These are phyloP conservation scores for Dicorynia guianensis DNA, from an alignment of 306 rosid species.

Conservation along the genomic window DNA sequence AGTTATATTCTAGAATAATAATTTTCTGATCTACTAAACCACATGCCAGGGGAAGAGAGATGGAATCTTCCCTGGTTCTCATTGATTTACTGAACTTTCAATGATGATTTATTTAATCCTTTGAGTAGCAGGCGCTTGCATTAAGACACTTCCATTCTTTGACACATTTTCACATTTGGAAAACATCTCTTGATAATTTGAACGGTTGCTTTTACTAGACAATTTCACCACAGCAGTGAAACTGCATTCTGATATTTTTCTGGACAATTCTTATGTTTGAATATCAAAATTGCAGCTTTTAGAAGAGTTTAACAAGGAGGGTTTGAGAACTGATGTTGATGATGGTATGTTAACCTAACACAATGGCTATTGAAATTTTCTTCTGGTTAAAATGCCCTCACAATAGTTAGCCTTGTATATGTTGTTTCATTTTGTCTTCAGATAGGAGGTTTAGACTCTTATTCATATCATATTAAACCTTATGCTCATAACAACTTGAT, in stretches of 20 bases:
- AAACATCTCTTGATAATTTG: not conserved
- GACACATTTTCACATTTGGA: not conserved
- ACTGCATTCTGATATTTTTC: constrained; percentile 9
- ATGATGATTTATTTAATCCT: not conserved
- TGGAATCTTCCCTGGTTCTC: not conserved
- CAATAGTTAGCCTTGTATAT: not conserved
- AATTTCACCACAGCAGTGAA: not conserved
- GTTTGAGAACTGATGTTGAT: constrained; percentile 59
- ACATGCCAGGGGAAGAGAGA: not conserved
- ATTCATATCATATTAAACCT: not conserved
- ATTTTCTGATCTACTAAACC: constrained; percentile 14
- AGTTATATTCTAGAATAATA: constrained; percentile 15
- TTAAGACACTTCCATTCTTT: not conserved
- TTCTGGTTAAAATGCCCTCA: not conserved
- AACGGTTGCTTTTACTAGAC: not conserved
- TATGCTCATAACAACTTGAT: constrained; percentile 35
- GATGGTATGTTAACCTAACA: constrained; percentile 55
- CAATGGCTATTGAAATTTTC: not conserved
- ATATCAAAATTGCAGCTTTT: constrained; percentile 64
- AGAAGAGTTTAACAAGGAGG: constrained; percentile 71
- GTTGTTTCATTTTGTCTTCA: not conserved
- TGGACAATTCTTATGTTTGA: constrained; percentile 26
- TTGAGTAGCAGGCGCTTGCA: not conserved
- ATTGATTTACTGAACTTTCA: constrained; percentile 29
- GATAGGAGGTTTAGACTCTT: not conserved